Evolutionary conservation across 1,284 basidiomycete species (phyloP), one percentile per base, ranked within the genome.

Genomic region (Ceratobasidium sp.): DNA sequence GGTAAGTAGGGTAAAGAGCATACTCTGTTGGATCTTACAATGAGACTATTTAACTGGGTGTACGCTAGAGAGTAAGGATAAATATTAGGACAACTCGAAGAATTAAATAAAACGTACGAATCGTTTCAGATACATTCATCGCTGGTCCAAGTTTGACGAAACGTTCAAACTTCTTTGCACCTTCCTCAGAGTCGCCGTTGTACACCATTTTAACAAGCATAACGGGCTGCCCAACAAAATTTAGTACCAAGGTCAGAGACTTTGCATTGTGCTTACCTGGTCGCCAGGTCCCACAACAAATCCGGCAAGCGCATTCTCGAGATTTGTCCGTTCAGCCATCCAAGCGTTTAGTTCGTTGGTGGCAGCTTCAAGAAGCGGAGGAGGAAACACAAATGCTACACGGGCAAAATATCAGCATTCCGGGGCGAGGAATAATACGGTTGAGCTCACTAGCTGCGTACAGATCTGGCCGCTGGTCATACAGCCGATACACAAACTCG

Each of bases 381-480:
- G 61, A 9, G 61, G 71, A 25, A 40, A 75, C 13, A 66, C 9
- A 7, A 75, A 37, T 9, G 37, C 71, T 75, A 40, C 2, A 54
- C 1, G 25, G 7, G 6, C 22, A 7, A 54, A 25, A 13, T 25
- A 29, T 54, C n/a, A n/a, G n/a, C 19, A 29, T 8, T 34, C 32
- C 37, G 1, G n/a, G 29, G 1, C 5, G 7, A n/a, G 2, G 1
- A 3, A 59, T 8, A 52, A n/a, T 8, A 57, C 7, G 6, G 9
- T 34, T 5, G 34, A 5, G 61, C 57, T 73, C 32, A 51, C 57
- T 61, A 7, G 29, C 44, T 11, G 43, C 81, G 76, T 84, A 87
- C 34, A 89, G 83, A 6, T 84, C 86, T 34, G 80, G 79, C 5
- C 84, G 82, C 81, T 90, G 87, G n/a, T 85, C 84, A 81, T 89